Base-by-base conservation (phyloP, 208 protist species). In the Phytomonas serpens region DNA sequence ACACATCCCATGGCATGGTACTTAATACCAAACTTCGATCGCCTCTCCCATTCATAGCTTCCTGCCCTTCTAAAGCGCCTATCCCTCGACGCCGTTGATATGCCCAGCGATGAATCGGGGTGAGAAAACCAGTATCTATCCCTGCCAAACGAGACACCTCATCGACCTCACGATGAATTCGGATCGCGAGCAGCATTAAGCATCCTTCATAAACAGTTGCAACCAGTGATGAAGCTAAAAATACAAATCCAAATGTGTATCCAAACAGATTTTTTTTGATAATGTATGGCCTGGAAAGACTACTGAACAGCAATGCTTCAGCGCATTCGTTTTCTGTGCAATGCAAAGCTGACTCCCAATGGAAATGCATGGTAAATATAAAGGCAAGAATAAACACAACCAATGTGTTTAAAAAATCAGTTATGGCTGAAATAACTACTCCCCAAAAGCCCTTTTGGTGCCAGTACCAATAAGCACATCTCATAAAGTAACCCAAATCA, bases 381-480 rank as follows among this genome's bases (percentile, higher is more conserved):
- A 90, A 52, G 4, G 79, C 75, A 2, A 83, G 67, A 38, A 78
- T 30, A 47, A 90, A 83, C 7, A 95, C 66, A 63, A 83, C 75
- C 10, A 85, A 32, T 29, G 81, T 81, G 76, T 93, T 92, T 34
- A 91, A 76, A 66, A 91, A 85, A 67, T 93, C 84, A 3, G 93
- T 85, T 1, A 81, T 79, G 30, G 84, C 81, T 5, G 83, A 76
- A 31, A 78, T 66, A 29, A 81, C 79, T 5, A 76, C 82, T 10
- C 82, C 80, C 86, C 87, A 92, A 38, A 82, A 86, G 16, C 89
- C 89, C 61, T 89, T 90, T 73, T 85, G 75, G 52, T 85, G 84
- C 87, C 89, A 95, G 64, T 89, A 89, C 30, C 69, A 65, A 71
- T 95, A 95, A 5, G 88, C 64, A 51, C 75, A 78, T 62, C 76